A percentile compares a stretch with the other conserved stretches of the same genome.
These are phyloP conservation scores for Ophiocordyceps camponoti-saundersi DNA, from an alignment of 2,329 filamentous ascomycete species.

Conservation along the genomic window DNA sequence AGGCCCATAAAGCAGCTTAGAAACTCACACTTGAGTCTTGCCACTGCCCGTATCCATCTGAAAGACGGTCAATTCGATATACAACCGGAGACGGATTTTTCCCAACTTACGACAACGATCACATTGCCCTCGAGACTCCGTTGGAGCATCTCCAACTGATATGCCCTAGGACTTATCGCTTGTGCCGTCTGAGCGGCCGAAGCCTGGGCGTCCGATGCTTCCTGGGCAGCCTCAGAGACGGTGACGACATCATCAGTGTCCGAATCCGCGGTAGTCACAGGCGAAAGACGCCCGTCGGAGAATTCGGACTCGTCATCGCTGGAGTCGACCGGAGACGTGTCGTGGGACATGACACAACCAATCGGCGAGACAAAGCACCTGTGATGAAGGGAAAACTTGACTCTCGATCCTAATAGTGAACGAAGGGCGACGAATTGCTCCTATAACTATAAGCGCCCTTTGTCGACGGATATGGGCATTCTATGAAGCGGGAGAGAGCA, in stretches of 20 bases:
- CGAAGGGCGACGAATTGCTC: not conserved
- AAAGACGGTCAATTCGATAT: not conserved
- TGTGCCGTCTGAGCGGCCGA: not conserved
- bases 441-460: not conserved
- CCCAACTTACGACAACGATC: constrained; percentile 45
- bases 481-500: not conserved
- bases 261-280: not conserved
- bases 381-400: not conserved
- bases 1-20: not conserved
- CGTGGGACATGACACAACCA: constrained; percentile 1
- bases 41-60: constrained; percentile 71
- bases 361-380: not conserved
- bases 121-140: constrained; percentile 51
- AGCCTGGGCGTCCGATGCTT: not conserved
- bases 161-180: constrained; percentile 34
- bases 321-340: not conserved
- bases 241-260: constrained; percentile 5
- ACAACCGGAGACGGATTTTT: not conserved
- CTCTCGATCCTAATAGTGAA: not conserved
- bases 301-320: constrained; percentile 2
- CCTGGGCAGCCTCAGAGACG: constrained; percentile 3
- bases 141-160: constrained; percentile 63
- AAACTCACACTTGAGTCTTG: constrained; percentile 56
- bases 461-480: not conserved
- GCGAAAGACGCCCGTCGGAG: constrained; percentile 1